These are phyloP conservation scores for Petunia axillaris DNA, from an alignment of 257 asterid species.

Conservation along the genomic window DNA sequence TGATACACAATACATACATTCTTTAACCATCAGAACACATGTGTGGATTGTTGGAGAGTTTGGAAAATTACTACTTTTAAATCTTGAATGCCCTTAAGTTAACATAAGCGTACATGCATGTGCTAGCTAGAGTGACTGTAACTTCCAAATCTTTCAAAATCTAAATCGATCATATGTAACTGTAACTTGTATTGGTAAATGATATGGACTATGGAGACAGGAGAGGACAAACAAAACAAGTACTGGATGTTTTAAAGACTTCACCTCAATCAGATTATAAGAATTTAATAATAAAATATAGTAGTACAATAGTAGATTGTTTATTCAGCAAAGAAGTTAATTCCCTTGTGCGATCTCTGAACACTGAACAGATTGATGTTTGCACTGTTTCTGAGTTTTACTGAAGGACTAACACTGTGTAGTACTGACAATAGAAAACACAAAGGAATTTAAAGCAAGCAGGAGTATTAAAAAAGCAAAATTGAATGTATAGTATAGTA, in stretches of 20 bases:
- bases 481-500: background rate
- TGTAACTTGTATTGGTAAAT: background rate
- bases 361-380: slow-evolving; percentile 19
- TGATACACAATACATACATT: too few species aligned
- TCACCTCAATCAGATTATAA: slow-evolving; percentile 9
- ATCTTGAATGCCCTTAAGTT: too few species aligned
- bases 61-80: too few species aligned
- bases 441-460: background rate
- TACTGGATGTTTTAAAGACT: background rate
- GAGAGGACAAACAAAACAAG: background rate
- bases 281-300: slow-evolving; percentile 21
- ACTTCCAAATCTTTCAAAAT: too few species aligned
- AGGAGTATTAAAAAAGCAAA: background rate
- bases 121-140: too few species aligned
- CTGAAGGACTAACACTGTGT: background rate
- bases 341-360: background rate
- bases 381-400: background rate
- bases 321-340: background rate
- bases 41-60: too few species aligned
- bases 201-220: background rate
- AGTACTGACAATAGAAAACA: background rate
- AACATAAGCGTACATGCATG: too few species aligned
- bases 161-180: too few species aligned
- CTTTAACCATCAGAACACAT: too few species aligned
- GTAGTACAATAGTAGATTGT: background rate